Evolutionary conservation across 306 rosid species (phyloP).

Genomic region (Bauhinia variegata): DNA sequence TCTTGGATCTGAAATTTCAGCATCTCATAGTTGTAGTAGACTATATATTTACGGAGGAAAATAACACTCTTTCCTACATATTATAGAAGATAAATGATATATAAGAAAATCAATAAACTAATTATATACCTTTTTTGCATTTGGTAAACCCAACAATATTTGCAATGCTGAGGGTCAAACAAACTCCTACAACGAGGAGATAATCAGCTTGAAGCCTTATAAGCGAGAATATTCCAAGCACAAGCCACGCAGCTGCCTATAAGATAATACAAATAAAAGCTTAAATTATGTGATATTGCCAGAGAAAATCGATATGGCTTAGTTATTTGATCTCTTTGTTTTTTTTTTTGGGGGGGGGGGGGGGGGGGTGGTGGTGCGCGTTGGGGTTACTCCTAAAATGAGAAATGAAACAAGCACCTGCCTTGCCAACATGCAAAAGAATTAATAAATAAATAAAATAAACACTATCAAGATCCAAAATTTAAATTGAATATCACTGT

Average conservation of each 20-base stretch:
- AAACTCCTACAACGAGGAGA: conserved; percentile 93
- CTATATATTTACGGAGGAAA: no score
- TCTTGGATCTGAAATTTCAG: conserved; percentile 4
- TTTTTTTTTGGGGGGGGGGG: not conserved
- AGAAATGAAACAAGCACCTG: not conserved
- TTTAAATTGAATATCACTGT: not conserved
- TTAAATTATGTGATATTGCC: conserved; percentile 11
- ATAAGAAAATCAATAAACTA: conserved; percentile 29
- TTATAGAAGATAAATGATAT: not conserved
- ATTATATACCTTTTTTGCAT: conserved; percentile 83
- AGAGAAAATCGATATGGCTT: not conserved
- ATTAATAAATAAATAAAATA: no score
- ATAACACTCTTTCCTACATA: not conserved
- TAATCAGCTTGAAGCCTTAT: conserved; percentile 97
- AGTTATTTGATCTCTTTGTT: not conserved
- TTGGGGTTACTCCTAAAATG: not conserved
- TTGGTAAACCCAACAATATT: conserved; percentile 95
- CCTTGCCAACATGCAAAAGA: not conserved
- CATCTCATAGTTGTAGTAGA: not conserved
- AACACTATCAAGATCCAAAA: conserved; percentile 11
- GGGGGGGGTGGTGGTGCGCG: no score
- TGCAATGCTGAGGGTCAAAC: conserved; percentile 92
- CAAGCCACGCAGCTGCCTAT: conserved; percentile 79
- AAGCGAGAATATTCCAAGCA: conserved; percentile 88
- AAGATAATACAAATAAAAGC: conserved; percentile 24